Conservation (phyloP, 2,329 filamentous ascomycete genomes). For the Monilinia fructicola region DNA sequence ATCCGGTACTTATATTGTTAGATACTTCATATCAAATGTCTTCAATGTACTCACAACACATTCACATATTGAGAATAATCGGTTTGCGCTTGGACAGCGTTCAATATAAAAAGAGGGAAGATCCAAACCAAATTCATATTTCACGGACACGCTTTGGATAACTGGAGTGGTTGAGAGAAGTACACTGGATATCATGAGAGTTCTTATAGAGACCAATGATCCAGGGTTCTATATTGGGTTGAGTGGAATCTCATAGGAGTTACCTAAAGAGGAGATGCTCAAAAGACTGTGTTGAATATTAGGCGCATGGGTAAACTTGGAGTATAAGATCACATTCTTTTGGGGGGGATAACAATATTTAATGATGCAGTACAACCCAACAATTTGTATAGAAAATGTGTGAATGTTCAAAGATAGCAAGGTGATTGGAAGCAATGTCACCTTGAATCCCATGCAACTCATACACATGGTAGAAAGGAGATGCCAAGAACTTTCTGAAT, state of each 20-base stretch:
- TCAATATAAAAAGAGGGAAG: background rate
- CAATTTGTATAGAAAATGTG: background rate
- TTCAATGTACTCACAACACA: slow-evolving; percentile 30
- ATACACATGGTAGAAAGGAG: slow-evolving; percentile 8
- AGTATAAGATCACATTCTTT: background rate
- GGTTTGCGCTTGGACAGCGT: slow-evolving; percentile 11
- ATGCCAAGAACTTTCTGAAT: slow-evolving; percentile 9
- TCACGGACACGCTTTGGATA: background rate
- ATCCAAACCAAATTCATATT: slow-evolving; percentile 8
- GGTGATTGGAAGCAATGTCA: background rate
- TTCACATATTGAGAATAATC: slow-evolving; percentile 36
- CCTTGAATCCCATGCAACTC: background rate
- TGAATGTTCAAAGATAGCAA: slow-evolving; percentile 7
- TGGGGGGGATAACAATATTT: background rate
- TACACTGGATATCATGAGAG: background rate
- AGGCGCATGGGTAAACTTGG: background rate
- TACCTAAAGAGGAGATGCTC: background rate
- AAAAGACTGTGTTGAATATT: background rate
- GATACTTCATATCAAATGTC: background rate
- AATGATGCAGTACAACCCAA: slow-evolving; percentile 13
- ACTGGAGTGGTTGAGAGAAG: background rate
- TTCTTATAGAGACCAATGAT: background rate
- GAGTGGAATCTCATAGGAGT: background rate
- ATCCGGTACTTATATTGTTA: slow-evolving; percentile 30
- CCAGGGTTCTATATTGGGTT: background rate